phyloP scores from a whole-genome alignment of 1,284 basidiomycete species.

The Moesziomyces sp. region DNA sequence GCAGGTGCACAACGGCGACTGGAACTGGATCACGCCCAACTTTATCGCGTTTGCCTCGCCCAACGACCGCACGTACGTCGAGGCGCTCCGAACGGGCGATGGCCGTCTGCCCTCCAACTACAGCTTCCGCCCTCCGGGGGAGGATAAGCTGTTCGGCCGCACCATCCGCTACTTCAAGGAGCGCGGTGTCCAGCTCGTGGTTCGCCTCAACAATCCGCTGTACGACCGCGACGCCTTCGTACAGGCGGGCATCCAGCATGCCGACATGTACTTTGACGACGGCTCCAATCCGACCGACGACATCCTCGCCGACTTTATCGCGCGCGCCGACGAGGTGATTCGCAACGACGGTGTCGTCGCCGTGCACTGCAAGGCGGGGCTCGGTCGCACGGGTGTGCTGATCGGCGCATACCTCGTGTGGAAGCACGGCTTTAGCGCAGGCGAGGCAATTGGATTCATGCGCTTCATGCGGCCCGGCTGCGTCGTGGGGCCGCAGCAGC shows the following conservation, averaged over 20 bases:
- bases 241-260: conserved; percentile 87
- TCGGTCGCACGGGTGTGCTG: conserved; percentile 91
- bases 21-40: conserved; percentile 83
- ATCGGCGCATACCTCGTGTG: conserved; percentile 95
- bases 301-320: conserved; percentile 89
- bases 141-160: conserved; percentile 70
- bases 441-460: conserved; percentile 98
- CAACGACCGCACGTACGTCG: conserved; percentile 63
- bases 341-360: conserved; percentile 83
- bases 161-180: conserved; percentile 92
- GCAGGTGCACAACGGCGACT: conserved; percentile 77
- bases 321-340: conserved; percentile 81
- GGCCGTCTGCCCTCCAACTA: conserved; percentile 48
- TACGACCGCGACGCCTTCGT: conserved; percentile 88
- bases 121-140: conserved; percentile 15
- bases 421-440: conserved; percentile 99
- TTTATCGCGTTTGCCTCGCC: conserved; percentile 92
- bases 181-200: conserved; percentile 86
- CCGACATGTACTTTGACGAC: conserved; percentile 90
- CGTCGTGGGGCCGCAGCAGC: conserved; percentile 84
- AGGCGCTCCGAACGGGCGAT: conserved; percentile 62
- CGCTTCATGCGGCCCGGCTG: conserved; percentile 94
- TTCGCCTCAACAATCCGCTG: conserved; percentile 91
- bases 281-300: conserved; percentile 97
- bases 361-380: conserved; percentile 87